phyloP scores from a whole-genome alignment of 1,284 basidiomycete species.

The Peniophora sp. region DNA sequence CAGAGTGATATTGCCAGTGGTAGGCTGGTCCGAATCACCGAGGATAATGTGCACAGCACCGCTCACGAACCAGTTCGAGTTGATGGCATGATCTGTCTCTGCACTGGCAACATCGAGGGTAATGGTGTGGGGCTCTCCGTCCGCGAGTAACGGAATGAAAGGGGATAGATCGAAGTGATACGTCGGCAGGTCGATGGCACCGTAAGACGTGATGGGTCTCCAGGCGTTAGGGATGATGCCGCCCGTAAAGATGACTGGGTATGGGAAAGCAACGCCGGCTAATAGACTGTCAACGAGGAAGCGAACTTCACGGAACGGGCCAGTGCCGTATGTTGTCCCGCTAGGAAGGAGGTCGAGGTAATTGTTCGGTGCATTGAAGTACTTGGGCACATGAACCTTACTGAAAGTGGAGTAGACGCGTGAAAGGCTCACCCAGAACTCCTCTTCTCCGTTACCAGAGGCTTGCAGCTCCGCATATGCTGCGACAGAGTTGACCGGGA shows the following conservation, averaged over 20 bases:
- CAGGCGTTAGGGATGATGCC: conserved; percentile 68
- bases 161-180: conserved; percentile 77
- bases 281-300: conserved; percentile 64
- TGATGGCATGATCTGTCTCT: conserved; percentile 55
- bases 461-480: conserved; percentile 66
- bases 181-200: conserved; percentile 71
- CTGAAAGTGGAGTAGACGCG: not conserved
- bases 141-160: conserved; percentile 65
- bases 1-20: conserved; percentile 56
- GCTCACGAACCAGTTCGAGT: conserved; percentile 22
- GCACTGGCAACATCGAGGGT: conserved; percentile 68
- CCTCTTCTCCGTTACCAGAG: conserved; percentile 68
- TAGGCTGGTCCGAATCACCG: conserved; percentile 52
- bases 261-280: conserved; percentile 71
- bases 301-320: conserved; percentile 73
- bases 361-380: conserved; percentile 58
- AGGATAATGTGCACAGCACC: conserved; percentile 63
- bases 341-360: conserved; percentile 47
- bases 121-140: conserved; percentile 60
- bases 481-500: conserved; percentile 59
- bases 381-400: conserved; percentile 35
- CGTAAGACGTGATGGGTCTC: conserved; percentile 74
- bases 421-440: conserved; percentile 55
- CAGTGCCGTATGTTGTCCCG: conserved; percentile 45
- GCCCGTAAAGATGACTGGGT: conserved; percentile 74